Base-by-base conservation (phyloP, 805 yeast species). In the Starmerella roubikii region DNA sequence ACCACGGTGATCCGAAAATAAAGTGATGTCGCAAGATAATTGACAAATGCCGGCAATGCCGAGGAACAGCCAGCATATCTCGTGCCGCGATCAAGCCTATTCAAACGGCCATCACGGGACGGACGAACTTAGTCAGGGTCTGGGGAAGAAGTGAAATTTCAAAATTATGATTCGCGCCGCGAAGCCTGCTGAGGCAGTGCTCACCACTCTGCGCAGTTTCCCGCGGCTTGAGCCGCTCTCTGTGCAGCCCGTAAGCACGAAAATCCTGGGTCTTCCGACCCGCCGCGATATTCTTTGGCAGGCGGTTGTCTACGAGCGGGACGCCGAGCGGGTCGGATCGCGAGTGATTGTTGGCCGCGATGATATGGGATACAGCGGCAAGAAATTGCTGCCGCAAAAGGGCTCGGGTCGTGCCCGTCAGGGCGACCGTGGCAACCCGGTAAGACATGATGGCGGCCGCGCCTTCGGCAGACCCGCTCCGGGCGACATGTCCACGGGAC, bases 361-460 rank as follows among this genome's bases (percentile, higher is more conserved):
- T 27, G 88, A 83, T 51, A 79, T 78, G 60, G 85, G 86, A 43
- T 86, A 72, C 58, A 79, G 93, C 19, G 72, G 93, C 59, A 71
- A 71, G 54, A 91, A 91, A 57, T 65, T 91, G 49, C 67, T 74
- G 28, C 82, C 84, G 23, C 98, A 91, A 62, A 91, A 91, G 62
- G 97, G 97, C 44, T 65, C 83, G 13, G 99, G 99, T 62, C 70
- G 72, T 45, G 99, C 99, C 38, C 77, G 99, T 68, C 78, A 74
- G 39, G 99, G 99, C 65, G 96, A 86, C 61, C 85, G 81, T 42
- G 88, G 86, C 54, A 83, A 94, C 19, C 98, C 98, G 35, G 79
- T 77, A 32, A 76, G 94, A 64, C 76, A 74, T 54, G 83, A 80
- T 54, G 95, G 94, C 58, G 85, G 88, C 38, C 69, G 78, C 51